These are phyloP conservation scores for Microbotryum lychnidis-dioicae DNA, from an alignment of 1,284 basidiomycete genomes.

Conservation along the genomic window DNA sequence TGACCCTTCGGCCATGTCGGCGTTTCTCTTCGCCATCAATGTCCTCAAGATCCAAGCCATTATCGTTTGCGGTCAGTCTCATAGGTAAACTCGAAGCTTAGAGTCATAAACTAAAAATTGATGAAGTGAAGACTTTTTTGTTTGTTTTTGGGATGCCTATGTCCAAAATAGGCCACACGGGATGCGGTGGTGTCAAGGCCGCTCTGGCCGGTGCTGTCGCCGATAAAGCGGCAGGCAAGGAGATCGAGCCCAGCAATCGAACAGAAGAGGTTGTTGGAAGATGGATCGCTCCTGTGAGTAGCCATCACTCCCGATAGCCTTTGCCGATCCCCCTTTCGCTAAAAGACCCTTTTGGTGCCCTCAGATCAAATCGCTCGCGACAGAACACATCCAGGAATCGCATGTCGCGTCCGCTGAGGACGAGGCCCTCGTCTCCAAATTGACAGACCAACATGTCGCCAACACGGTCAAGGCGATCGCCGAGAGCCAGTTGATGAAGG, in stretches of 20 bases:
- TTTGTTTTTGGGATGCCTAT: no score
- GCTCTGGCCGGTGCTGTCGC: slow-evolving; percentile 35
- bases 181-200: slow-evolving; percentile 42
- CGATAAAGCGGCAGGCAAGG: slow-evolving; percentile 3
- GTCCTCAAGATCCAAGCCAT: slow-evolving; percentile 68
- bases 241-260: slow-evolving; percentile 1
- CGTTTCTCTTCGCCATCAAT: slow-evolving; percentile 72
- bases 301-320: no score
- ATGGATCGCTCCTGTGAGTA: slow-evolving; percentile 29
- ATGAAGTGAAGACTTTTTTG: no score
- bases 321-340: slow-evolving; percentile 12
- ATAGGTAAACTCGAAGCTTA: no score
- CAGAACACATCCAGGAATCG: slow-evolving; percentile 48
- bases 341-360: slow-evolving; percentile 3
- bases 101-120: no score
- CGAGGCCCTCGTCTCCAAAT: slow-evolving; percentile 39
- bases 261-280: slow-evolving; percentile 19
- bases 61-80: slow-evolving; percentile 33
- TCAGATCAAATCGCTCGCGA: slow-evolving; percentile 63
- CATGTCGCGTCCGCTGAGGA: neutral
- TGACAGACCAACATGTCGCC: slow-evolving; percentile 68
- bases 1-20: slow-evolving; percentile 69
- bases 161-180: slow-evolving; percentile 37
- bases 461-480: slow-evolving; percentile 64
- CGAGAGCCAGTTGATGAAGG: slow-evolving; percentile 53